Evolutionary conservation across 2,329 filamentous ascomycete genomes (phyloP), one percentile per base, ranked within the genome.

Genomic region (Exserohilum turcica): DNA sequence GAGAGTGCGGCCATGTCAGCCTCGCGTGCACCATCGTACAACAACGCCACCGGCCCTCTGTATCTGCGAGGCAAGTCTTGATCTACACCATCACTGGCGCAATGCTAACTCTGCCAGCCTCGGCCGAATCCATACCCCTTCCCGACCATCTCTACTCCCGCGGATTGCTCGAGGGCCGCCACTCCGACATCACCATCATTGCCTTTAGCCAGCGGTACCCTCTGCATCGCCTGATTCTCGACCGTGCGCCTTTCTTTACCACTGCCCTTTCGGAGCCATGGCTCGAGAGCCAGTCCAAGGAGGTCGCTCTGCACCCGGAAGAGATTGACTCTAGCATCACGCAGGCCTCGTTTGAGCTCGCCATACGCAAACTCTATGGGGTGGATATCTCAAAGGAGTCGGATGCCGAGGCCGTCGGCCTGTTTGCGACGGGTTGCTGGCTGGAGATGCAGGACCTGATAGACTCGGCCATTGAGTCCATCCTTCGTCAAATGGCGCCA

Each of bases 401-500:
- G 56, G 80, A 83, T 47, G 69, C 71, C 9, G 77, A 83, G 57
- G 80, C 82, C n/a, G 71, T 83, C 29, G 80, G 80, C 10, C 66
- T 84, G 3, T 84, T 84, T 60, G 81, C 82, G 0, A 82, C 80
- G 3, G 81, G 78, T 13, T 83, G 80, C 65, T 84, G 82, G 82
- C 74, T 84, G 18, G 82, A 84, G 57, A 84, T 84, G 80, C 77
- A 80, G 38, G 81, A 84, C 56, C 67, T 84, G 19, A 76, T 84
- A 9, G 80, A 84, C 42, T 75, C 76, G 5, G 79, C 80, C 21
- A 80, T 84, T 28, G 80, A 82, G 28, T 78, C 79, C 5, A 82
- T 84, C 52, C 70, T 84, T 13, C 78, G 80, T 12, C 80, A 82
- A 50, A 83, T 84, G 81, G 76, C 74, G 8, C 78, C 80, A 1